Base-by-base conservation (phyloP, 257 asterid genomes). In the Solanum chilense region DNA sequence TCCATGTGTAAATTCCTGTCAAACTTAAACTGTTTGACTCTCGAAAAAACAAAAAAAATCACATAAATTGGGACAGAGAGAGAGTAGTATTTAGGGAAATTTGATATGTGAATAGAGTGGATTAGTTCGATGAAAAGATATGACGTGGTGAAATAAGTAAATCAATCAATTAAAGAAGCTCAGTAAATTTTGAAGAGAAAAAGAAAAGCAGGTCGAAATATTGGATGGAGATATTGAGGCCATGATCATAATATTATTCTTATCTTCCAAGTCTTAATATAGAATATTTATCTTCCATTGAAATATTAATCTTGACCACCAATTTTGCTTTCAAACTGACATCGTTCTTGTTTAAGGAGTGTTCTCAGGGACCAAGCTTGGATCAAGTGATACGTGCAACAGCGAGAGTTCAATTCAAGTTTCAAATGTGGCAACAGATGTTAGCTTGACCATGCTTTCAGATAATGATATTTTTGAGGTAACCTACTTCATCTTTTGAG, bases 401-500 rank as follows among this genome's bases (percentile, higher is more conserved):
- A 52, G 44, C 13, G 95, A 92, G 87, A 89, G 60, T 83, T 29
- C 83, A 73, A 91, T 93, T 87, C 84, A 86, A 56, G 70, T 91
- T 85, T 90, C 95, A 87, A 84, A 75, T 69, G 69, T 88, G 90
- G 89, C 91, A 83, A 56, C 82, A 69, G 96, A 91, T 89, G 82
- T 91, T 58, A 21, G 85, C 87, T 84, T 88, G 41, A 86, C 68
- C 86, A 49, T 80, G 90, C 91, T 94, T 85, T 89, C 94, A 21
- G 93, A 92, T 86, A 88, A 18, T 76, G 91, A 92, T 86, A 39
- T 91, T 88, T 80, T 89, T 3, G 86, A 88, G 95, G 97, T 94
- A 89, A 73, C 69, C 13, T 18, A 44, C 78, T 89, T 74, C 68
- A 44, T 88, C 33, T 82, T 69, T 80, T 27, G n/a, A 35, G 68